phyloP scores from a whole-genome alignment of 2,329 filamentous ascomycete species.

The Microdochium bolleyi region DNA sequence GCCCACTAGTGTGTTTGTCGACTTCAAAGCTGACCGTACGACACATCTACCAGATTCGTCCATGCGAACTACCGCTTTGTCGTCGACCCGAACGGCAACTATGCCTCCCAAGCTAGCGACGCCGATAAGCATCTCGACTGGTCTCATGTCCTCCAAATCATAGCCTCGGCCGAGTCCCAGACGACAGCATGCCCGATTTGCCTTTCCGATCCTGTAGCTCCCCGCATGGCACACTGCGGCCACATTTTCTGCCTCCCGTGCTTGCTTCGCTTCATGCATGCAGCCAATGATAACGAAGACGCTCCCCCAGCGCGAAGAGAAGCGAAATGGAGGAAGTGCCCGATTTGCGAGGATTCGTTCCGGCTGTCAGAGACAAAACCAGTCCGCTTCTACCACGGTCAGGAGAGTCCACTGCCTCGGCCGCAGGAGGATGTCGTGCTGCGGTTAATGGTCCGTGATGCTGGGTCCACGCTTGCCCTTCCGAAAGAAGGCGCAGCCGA shows the following conservation, averaged over 20 bases:
- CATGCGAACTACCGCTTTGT: constrained; percentile 98
- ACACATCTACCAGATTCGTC: constrained; percentile 55
- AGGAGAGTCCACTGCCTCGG: constrained; percentile 72
- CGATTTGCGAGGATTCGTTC: constrained; percentile 90
- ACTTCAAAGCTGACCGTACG: constrained; percentile 3
- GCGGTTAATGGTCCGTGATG: constrained; percentile 72
- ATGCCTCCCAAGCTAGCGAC: constrained; percentile 72
- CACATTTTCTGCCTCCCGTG: constrained; percentile 96
- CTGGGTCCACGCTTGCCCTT: constrained; percentile 77
- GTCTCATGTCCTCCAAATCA: constrained; percentile 81
- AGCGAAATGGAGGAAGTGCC: constrained; percentile 86
- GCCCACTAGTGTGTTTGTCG: background rate
- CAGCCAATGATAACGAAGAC: constrained; percentile 60
- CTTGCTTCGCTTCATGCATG: constrained; percentile 91
- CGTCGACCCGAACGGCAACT: constrained; percentile 74
- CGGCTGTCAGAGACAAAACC: constrained; percentile 85
- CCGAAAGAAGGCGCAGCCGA: constrained; percentile 73
- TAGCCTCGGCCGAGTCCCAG: constrained; percentile 86
- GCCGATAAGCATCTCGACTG: constrained; percentile 88
- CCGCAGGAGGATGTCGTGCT: constrained; percentile 87
- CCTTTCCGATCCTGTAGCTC: constrained; percentile 83
- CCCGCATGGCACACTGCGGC: constrained; percentile 93
- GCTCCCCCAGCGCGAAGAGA: constrained; percentile 54
- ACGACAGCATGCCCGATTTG: constrained; percentile 89
- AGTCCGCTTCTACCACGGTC: constrained; percentile 83